These are phyloP conservation scores for Ceratocystis lukuohia DNA, from an alignment of 2,329 filamentous ascomycete species.

Conservation along the genomic window DNA sequence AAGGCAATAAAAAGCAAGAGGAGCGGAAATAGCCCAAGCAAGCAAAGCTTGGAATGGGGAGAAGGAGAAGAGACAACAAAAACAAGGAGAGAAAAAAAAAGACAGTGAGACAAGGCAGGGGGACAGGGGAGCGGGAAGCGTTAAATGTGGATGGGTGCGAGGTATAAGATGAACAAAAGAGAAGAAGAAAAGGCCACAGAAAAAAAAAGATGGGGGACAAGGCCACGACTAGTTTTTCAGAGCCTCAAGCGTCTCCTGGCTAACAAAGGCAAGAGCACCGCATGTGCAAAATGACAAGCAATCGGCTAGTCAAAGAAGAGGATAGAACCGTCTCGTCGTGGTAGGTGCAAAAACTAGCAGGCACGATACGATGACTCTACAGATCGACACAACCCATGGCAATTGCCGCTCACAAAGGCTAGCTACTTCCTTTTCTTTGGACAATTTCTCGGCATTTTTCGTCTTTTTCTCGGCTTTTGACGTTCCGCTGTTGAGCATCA, in stretches of 20 bases:
- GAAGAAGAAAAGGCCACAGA: neutral
- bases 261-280: neutral
- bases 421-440: neutral
- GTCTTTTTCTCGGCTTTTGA: neutral
- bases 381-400: neutral
- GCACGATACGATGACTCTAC: neutral
- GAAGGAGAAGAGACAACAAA: neutral
- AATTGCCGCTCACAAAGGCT: neutral
- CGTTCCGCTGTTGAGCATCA: neutral
- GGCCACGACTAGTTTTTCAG: neutral
- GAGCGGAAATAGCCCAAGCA: neutral
- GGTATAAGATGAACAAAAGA: neutral
- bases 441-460: neutral
- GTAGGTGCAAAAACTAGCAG: neutral
- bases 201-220: neutral
- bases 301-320: neutral
- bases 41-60: neutral
- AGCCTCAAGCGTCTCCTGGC: too few species aligned
- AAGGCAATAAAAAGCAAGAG: neutral
- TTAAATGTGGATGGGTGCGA: too few species aligned
- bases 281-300: neutral
- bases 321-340: too few species aligned
- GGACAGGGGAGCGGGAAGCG: neutral
- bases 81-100: neutral
- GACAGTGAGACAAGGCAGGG: neutral